Evolutionary conservation across 2,329 filamentous ascomycete species (phyloP).

Genomic region (Claviceps sp.): DNA sequence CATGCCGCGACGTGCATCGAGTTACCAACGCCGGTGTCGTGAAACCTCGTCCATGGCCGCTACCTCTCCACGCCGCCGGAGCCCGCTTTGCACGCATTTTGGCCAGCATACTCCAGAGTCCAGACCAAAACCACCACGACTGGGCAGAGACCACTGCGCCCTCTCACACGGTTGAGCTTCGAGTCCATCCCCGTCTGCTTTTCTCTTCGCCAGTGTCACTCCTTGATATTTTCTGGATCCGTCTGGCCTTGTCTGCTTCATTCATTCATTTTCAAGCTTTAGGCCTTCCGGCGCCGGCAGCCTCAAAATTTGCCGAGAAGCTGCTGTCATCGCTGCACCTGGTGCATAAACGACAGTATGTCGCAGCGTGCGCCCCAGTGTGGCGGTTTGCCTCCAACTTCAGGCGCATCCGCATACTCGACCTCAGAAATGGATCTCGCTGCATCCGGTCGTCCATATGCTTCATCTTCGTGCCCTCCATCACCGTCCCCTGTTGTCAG

Average conservation of each 20-base stretch:
- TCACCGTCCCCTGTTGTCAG: constrained; percentile 13
- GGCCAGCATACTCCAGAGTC: background rate
- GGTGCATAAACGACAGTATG: constrained; percentile 26
- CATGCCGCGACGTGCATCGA: constrained; percentile 35
- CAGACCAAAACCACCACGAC: background rate
- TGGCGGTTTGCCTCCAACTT: constrained; percentile 25
- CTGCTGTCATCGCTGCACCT: constrained; percentile 7
- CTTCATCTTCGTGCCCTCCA: constrained; percentile 11
- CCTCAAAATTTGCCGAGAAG: constrained; percentile 5
- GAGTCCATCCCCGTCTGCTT: background rate
- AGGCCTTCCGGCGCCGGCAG: background rate
- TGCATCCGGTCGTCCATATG: constrained; percentile 4
- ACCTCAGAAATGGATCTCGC: constrained; percentile 1
- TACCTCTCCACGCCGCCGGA: background rate
- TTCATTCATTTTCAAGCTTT: background rate
- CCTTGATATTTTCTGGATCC: background rate
- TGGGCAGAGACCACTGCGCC: constrained; percentile 1
- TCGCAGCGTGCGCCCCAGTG: constrained; percentile 37
- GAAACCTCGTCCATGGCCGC: constrained; percentile 16
- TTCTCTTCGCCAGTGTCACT: background rate
- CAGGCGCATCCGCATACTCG: constrained; percentile 2
- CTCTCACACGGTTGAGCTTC: background rate
- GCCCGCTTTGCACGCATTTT: background rate
- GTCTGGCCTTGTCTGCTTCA: background rate
- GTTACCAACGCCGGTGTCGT: constrained; percentile 26